Percentiles rank a stretch among this genome's conserved stretches.
phyloP scores from a whole-genome alignment of 345 rosid genomes.

The Salix viminalis region DNA sequence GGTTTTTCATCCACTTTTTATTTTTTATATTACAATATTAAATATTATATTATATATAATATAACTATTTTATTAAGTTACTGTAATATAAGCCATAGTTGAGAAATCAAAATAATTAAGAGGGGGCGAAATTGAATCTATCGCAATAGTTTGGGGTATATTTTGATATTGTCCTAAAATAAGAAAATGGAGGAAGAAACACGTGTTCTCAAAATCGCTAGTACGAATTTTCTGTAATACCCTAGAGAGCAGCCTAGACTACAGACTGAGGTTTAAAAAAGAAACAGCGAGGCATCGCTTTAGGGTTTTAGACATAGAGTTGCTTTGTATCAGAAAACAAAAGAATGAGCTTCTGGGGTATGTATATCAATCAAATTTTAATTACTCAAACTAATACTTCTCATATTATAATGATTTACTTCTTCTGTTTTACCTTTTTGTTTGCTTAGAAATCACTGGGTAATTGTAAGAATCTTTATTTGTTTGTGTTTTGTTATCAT shows the following conservation, averaged over 20 bases:
- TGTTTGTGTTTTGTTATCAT: not conserved
- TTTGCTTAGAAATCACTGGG: not conserved
- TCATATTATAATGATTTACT: not conserved
- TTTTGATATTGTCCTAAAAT: no score
- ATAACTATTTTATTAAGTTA: no score
- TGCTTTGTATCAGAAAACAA: conserved; percentile 1
- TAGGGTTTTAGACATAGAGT: not conserved
- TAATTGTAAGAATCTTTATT: not conserved
- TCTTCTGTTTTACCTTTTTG: not conserved
- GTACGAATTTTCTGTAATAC: not conserved
- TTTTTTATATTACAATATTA: no score
- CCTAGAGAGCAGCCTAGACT: not conserved
- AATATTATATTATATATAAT: no score
- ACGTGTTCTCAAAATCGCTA: conserved; percentile 3
- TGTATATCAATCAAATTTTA: not conserved
- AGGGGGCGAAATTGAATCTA: no score
- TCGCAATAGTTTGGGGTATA: no score
- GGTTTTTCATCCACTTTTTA: no score
- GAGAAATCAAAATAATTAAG: no score
- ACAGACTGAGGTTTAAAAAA: conserved; percentile 6
- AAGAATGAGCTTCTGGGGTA: conserved; percentile 14
- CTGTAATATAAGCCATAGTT: no score
- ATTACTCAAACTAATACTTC: not conserved
- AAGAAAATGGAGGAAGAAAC: not conserved
- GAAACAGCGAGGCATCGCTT: not conserved